These are phyloP conservation scores for Allium fistulosum DNA, from an alignment of 106 monocot species.

Conservation along the genomic window DNA sequence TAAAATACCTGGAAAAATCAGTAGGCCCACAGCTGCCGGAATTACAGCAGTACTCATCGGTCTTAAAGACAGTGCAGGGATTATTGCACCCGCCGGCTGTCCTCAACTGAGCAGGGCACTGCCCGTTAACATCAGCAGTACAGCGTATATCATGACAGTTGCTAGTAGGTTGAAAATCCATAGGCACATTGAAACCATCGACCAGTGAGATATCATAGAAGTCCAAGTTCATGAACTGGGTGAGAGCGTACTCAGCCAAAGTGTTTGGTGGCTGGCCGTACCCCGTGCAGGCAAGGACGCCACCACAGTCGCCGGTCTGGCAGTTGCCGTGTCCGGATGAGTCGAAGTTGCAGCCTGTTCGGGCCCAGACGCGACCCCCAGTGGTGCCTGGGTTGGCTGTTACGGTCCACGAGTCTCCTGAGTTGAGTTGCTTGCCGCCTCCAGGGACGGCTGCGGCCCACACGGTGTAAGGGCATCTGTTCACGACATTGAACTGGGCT, in stretches of 20 bases:
- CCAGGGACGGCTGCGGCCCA: slow-evolving; percentile 21
- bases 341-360: slow-evolving; percentile 44
- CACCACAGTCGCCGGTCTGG: slow-evolving; percentile 43
- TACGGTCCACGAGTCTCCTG: slow-evolving; percentile 12
- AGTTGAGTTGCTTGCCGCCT: slow-evolving; percentile 15
- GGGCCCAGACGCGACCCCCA: slow-evolving; percentile 37
- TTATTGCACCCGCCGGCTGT: not conserved
- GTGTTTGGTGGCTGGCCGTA: slow-evolving; percentile 29
- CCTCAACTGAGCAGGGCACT: slow-evolving; percentile 26
- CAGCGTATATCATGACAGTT: slow-evolving; percentile 12
- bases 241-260: slow-evolving; percentile 24
- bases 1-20: slow-evolving; percentile 10
- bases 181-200: slow-evolving; percentile 29
- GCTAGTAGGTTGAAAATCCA: slow-evolving; percentile 22
- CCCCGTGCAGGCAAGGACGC: slow-evolving; percentile 18
- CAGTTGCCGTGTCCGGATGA: slow-evolving; percentile 20
- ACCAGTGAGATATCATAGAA: slow-evolving; percentile 42
- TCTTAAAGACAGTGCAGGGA: not conserved
- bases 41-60: slow-evolving; percentile 1
- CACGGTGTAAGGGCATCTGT: slow-evolving; percentile 19
- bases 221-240: slow-evolving; percentile 17
- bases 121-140: slow-evolving; percentile 16
- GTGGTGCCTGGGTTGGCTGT: slow-evolving; percentile 6
- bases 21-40: slow-evolving; percentile 6
- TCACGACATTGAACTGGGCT: slow-evolving; percentile 12